Conservation (phyloP, 169 alveolate genomes). For the Cryptosporidium xiaoi region DNA sequence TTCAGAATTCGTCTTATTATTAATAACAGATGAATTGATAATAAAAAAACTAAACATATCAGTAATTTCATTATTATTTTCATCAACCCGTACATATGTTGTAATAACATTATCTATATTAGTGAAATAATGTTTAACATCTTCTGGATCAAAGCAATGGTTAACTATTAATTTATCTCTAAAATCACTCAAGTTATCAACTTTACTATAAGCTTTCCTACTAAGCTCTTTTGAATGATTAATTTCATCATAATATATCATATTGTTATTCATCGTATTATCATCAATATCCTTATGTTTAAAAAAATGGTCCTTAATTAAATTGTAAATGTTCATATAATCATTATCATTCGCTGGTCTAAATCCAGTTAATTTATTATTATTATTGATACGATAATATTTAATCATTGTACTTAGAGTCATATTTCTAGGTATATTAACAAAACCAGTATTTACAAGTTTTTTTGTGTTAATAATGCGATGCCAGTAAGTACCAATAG, state of each 20-base stretch:
- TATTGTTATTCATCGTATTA: conserved; percentile 3
- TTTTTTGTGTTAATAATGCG: conserved; percentile 84
- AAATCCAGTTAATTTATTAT: conserved; percentile 77
- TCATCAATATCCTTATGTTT: conserved; percentile 84
- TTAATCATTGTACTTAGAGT: conserved; percentile 91
- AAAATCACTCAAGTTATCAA: conserved; percentile 10
- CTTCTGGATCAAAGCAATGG: conserved; percentile 88
- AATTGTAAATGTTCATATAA: conserved; percentile 83
- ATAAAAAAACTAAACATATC: conserved; percentile 93
- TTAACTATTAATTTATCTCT: conserved; percentile 82
- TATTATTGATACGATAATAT: conserved; percentile 86
- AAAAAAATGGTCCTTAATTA: conserved; percentile 90
- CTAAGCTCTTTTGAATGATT: conserved; percentile 10
- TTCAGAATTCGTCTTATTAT: conserved; percentile 84
- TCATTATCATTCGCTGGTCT: conserved; percentile 61
- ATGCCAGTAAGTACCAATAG: conserved; percentile 89
- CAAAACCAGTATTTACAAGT: conserved; percentile 84
- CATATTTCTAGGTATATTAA: conserved; percentile 85
- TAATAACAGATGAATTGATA: conserved; percentile 91
- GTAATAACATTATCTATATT: conserved; percentile 91
- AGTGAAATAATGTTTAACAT: conserved; percentile 90
- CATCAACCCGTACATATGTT: conserved; percentile 90
- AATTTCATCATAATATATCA: conserved; percentile 77
- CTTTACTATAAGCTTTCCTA: conserved; percentile 30
- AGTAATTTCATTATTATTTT: conserved; percentile 85